These are phyloP conservation scores for Neurospora sp. DNA, from an alignment of 495 filamentous ascomycete species.

Conservation along the genomic window DNA sequence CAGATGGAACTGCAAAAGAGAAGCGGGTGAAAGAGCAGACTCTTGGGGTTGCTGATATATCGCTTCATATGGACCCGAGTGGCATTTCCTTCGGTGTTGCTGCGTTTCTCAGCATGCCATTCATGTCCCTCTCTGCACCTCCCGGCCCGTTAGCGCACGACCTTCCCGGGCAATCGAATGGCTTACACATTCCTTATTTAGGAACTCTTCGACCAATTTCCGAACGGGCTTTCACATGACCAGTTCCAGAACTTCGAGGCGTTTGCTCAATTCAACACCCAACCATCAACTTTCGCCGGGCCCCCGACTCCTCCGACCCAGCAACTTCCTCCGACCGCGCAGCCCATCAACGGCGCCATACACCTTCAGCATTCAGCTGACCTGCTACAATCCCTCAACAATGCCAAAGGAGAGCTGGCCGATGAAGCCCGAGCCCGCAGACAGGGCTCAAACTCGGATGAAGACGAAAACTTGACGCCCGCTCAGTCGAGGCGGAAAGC, in stretches of 20 bases:
- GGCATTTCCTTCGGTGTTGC: not conserved
- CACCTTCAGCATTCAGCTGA: constrained; percentile 18
- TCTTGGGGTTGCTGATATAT: not conserved
- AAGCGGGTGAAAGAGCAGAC: not conserved
- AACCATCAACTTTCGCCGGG: constrained; percentile 24
- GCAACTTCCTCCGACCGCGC: constrained; percentile 8
- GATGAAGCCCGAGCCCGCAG: constrained; percentile 29
- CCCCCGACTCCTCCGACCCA: constrained; percentile 35
- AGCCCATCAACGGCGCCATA: constrained; percentile 20
- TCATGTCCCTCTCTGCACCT: not conserved
- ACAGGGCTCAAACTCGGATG: constrained; percentile 38
- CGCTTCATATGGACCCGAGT: not conserved
- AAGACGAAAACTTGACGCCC: constrained; percentile 56
- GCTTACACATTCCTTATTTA: constrained; percentile 35
- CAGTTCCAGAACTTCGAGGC: constrained; percentile 36
- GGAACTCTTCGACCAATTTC: constrained; percentile 36
- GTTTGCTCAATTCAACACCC: constrained; percentile 31
- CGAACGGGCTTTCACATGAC: constrained; percentile 28
- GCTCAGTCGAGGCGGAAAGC: constrained; percentile 84
- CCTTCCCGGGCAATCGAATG: constrained; percentile 2
- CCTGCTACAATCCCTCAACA: constrained; percentile 23
- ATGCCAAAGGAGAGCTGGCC: constrained; percentile 21
- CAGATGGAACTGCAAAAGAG: not conserved
- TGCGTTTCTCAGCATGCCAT: not conserved
- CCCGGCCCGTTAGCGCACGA: not conserved